These are phyloP conservation scores for Fusarium haematococcum DNA, from an alignment of 2,329 filamentous ascomycete species.

Conservation along the genomic window DNA sequence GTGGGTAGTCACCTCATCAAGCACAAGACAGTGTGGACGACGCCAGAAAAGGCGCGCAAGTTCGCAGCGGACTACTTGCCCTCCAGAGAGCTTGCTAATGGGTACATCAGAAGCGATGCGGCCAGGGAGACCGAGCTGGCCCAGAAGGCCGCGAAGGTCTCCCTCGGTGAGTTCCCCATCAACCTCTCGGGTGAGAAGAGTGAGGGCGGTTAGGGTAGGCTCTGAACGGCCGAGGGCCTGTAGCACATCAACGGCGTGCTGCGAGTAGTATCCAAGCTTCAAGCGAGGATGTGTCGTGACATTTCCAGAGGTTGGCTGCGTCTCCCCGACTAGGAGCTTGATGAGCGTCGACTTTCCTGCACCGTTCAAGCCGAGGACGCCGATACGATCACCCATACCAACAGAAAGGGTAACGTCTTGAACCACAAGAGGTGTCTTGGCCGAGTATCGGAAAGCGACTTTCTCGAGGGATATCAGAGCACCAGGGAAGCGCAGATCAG, in stretches of 20 bases:
- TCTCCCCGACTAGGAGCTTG: conserved; percentile 73
- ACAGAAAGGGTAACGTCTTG: conserved; percentile 76
- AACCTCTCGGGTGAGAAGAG: conserved; percentile 68
- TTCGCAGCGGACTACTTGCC: conserved; percentile 76
- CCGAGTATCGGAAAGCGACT: conserved; percentile 72
- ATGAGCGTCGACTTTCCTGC: conserved; percentile 85
- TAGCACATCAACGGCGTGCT: conserved; percentile 80
- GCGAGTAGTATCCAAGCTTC: conserved; percentile 81
- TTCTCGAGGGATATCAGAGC: conserved; percentile 79
- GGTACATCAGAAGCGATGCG: conserved; percentile 79
- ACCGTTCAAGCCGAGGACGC: conserved; percentile 83
- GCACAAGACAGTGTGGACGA: conserved; percentile 77
- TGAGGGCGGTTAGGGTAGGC: conserved; percentile 71
- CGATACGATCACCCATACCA: conserved; percentile 78
- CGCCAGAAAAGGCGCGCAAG: conserved; percentile 77
- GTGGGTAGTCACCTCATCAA: conserved; percentile 88
- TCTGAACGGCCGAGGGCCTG: conserved; percentile 64
- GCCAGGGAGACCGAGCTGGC: conserved; percentile 77
- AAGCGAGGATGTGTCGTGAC: conserved; percentile 76
- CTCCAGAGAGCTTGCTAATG: conserved; percentile 79
- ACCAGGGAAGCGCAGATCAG: conserved; percentile 80
- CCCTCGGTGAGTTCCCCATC: conserved; percentile 71
- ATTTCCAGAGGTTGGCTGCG: conserved; percentile 70
- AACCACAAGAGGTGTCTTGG: conserved; percentile 58
- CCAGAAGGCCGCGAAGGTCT: conserved; percentile 73